A percentile compares a stretch with the other conserved stretches of the same genome.
These are phyloP conservation scores for Angophora floribunda DNA, from an alignment of 345 rosid species.

Conservation along the genomic window DNA sequence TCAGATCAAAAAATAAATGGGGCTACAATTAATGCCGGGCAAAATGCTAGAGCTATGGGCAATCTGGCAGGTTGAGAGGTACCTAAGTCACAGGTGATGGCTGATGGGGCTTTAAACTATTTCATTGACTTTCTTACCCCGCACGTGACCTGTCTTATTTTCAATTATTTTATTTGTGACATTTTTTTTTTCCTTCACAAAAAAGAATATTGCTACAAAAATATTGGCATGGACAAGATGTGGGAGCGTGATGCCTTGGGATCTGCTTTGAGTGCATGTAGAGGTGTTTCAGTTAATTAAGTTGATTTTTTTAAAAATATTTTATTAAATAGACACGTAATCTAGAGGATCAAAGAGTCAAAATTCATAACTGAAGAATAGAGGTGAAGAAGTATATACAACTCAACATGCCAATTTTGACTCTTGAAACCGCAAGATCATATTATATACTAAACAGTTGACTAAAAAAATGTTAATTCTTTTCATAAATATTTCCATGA, in stretches of 20 bases:
- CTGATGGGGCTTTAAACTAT: neutral
- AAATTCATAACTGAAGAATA: neutral
- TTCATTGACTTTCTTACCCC: neutral
- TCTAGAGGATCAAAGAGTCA: neutral
- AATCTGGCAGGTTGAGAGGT: neutral
- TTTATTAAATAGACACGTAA: neutral
- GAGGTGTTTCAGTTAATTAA: neutral
- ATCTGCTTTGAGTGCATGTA: neutral
- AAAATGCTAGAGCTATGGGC: neutral
- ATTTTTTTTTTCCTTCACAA: neutral
- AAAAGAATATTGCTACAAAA: neutral
- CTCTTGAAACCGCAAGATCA: neutral
- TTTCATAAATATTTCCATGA: neutral
- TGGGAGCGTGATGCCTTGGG: neutral
- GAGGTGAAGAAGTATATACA: neutral
- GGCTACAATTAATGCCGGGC: neutral
- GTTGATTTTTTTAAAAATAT: neutral
- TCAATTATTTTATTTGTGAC: neutral
- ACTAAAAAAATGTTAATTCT: neutral
- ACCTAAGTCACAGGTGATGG: neutral
- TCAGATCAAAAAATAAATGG: neutral
- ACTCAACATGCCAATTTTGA: neutral
- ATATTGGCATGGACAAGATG: neutral
- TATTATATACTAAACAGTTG: neutral
- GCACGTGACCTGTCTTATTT: neutral